Conservation (phyloP, 2,329 filamentous ascomycete genomes). For the Talaromyces marneffei region DNA sequence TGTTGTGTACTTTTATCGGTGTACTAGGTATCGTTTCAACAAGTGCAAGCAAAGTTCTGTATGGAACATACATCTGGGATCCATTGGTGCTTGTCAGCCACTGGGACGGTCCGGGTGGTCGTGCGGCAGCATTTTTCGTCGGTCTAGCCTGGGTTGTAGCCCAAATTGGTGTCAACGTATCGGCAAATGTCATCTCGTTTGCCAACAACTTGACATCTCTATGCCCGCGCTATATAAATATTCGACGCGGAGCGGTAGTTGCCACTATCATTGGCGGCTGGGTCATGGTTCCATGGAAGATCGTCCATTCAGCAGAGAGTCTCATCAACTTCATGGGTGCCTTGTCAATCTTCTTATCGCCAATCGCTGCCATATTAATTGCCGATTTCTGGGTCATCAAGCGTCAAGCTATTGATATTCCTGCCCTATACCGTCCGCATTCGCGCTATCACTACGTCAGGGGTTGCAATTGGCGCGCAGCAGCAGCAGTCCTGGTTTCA, state of each 20-base stretch:
- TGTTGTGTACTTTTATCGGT: constrained; percentile 4
- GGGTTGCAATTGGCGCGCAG: constrained; percentile 31
- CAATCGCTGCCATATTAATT: constrained; percentile 40
- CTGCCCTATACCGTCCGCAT: constrained; percentile 38
- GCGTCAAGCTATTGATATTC: constrained; percentile 35
- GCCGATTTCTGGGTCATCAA: constrained; percentile 41
- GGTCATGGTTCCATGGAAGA: constrained; percentile 25
- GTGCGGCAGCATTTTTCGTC: constrained; percentile 29
- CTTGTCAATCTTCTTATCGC: constrained; percentile 33
- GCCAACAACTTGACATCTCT: constrained; percentile 51
- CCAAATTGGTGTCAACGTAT: constrained; percentile 50
- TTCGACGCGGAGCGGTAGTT: constrained; percentile 45
- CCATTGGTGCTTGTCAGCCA: constrained; percentile 24
- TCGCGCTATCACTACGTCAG: constrained; percentile 35
- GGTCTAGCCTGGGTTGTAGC: constrained; percentile 35
- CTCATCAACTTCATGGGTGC: constrained; percentile 22
- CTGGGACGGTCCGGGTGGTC: constrained; percentile 22
- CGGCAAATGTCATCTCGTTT: constrained; percentile 48
- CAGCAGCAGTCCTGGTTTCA: constrained; percentile 30
- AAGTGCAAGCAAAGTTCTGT: constrained; percentile 32
- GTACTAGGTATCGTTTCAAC: constrained; percentile 41
- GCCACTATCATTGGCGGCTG: constrained; percentile 36
- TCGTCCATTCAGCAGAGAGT: constrained; percentile 34
- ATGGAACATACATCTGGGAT: constrained; percentile 25
- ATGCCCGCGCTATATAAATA: constrained; percentile 50